Conservation (phyloP, 805 yeast species). For the Candida ficus region DNA sequence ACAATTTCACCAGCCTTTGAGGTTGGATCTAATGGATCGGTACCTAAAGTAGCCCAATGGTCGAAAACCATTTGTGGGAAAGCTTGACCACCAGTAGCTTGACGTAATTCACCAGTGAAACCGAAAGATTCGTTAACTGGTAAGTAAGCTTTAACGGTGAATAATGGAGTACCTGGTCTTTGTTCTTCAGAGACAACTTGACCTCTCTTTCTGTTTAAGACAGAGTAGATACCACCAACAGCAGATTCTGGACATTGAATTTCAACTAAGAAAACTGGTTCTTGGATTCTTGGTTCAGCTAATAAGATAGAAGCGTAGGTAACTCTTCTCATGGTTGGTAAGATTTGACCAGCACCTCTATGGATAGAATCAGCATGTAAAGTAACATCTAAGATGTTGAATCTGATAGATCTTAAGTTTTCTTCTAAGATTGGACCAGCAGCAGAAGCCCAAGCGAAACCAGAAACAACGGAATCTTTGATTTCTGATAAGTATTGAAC, state of each 20-base stretch:
- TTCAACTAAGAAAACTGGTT: slow-evolving; percentile 98
- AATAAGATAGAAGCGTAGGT: slow-evolving; percentile 97
- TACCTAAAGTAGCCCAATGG: slow-evolving; percentile 90
- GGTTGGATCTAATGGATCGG: slow-evolving; percentile 89
- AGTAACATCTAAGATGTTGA: slow-evolving; percentile 98
- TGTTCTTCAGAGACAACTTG: slow-evolving; percentile 99
- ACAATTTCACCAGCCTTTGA: slow-evolving; percentile 66
- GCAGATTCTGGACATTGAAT: slow-evolving; percentile 99
- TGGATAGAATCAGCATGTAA: slow-evolving; percentile 99
- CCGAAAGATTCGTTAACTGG: slow-evolving; percentile 99
- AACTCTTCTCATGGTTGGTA: slow-evolving; percentile 99
- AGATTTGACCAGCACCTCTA: slow-evolving; percentile 99
- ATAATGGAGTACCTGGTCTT: slow-evolving; percentile 99
- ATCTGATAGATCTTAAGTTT: slow-evolving; percentile 91
- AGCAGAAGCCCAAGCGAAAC: slow-evolving; percentile 99
- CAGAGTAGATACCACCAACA: slow-evolving; percentile 99
- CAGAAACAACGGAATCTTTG: slow-evolving; percentile 99
- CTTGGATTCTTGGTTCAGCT: slow-evolving; percentile 99
- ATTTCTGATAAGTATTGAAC: slow-evolving; percentile 98
- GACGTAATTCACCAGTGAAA: slow-evolving; percentile 99
- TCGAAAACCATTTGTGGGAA: slow-evolving; percentile 99
- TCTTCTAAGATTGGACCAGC: slow-evolving; percentile 99
- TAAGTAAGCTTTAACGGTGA: slow-evolving; percentile 99
- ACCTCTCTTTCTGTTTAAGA: slow-evolving; percentile 99
- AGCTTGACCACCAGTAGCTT: slow-evolving; percentile 99